A percentile compares a stretch with the other conserved stretches of the same genome.
phyloP scores from a whole-genome alignment of 768 basidiomycete genomes.

The Boletus vinaceobasis region DNA sequence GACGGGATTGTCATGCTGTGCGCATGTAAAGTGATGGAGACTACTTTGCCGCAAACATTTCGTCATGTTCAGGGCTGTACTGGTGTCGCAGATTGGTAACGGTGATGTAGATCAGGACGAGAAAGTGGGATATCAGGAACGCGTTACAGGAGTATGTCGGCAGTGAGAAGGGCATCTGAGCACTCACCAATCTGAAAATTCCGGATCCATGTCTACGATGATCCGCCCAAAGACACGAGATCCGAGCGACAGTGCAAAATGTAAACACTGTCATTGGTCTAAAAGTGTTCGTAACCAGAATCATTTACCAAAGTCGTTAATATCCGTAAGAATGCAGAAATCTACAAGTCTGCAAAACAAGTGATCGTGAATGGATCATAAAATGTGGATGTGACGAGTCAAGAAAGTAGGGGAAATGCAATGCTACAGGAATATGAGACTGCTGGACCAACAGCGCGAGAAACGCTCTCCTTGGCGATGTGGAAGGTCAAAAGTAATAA shows the following conservation, averaged over 20 bases:
- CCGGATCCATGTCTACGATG: not conserved
- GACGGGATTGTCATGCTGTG: not conserved
- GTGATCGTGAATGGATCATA: conserved; percentile 12
- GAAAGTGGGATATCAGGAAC: not conserved
- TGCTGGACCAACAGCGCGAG: conserved; percentile 28
- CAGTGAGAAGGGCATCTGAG: not conserved
- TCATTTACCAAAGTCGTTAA: conserved; percentile 23
- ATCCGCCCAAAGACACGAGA: conserved; percentile 8
- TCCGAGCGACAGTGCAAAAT: conserved; percentile 2
- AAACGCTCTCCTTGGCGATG: conserved; percentile 33
- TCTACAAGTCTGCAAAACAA: conserved; percentile 30
- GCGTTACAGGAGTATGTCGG: not conserved
- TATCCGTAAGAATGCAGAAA: conserved; percentile 26
- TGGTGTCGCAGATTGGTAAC: not conserved
- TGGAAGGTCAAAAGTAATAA: conserved; percentile 37
- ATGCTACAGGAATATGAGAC: conserved; percentile 34
- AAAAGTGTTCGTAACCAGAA: conserved; percentile 21
- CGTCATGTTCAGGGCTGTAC: not conserved
- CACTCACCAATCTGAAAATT: conserved; percentile 4
- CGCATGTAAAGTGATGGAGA: conserved; percentile 1
- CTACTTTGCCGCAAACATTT: conserved; percentile 1
- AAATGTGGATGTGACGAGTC: conserved; percentile 11
- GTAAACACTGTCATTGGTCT: conserved; percentile 22
- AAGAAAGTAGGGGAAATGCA: conserved; percentile 24
- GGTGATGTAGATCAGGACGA: not conserved